Percentiles rank a stretch among this genome's conserved stretches.
These are phyloP conservation scores for Umbilicus rupestris DNA, from an alignment of 164 flowering plant species.

Conservation along the genomic window DNA sequence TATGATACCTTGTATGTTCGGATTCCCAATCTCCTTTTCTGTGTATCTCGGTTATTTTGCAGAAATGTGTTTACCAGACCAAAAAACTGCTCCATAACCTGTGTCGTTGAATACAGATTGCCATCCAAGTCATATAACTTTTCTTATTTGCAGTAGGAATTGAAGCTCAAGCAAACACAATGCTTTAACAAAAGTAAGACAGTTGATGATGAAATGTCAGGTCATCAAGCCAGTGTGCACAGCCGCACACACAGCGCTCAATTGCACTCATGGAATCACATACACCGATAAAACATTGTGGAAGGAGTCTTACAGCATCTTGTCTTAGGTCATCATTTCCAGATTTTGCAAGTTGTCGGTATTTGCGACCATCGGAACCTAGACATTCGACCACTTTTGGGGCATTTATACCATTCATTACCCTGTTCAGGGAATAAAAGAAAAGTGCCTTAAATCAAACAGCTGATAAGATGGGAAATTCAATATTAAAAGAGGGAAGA, in stretches of 20 bases:
- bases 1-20: constrained; percentile 86
- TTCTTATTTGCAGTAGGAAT: background rate
- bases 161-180: background rate
- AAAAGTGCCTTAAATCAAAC: background rate
- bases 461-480: background rate
- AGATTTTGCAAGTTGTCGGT: constrained; percentile 97
- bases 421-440: constrained; percentile 30
- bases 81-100: constrained; percentile 99
- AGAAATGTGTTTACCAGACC: constrained; percentile 87
- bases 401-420: constrained; percentile 98
- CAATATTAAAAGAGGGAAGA: too few relatives aligned
- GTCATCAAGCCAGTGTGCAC: background rate
- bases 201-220: background rate
- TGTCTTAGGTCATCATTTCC: constrained; percentile 99
- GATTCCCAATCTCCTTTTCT: constrained; percentile 76
- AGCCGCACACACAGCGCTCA: background rate
- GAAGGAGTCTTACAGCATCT: constrained; percentile 69
- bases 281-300: background rate
- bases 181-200: background rate
- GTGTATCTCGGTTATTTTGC: constrained; percentile 64
- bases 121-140: background rate
- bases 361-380: constrained; percentile 84
- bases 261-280: background rate
- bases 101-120: constrained; percentile 13
- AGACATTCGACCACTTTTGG: constrained; percentile 93